Base-by-base conservation (phyloP, 805 yeast species). In the Candida tammaniensis region DNA sequence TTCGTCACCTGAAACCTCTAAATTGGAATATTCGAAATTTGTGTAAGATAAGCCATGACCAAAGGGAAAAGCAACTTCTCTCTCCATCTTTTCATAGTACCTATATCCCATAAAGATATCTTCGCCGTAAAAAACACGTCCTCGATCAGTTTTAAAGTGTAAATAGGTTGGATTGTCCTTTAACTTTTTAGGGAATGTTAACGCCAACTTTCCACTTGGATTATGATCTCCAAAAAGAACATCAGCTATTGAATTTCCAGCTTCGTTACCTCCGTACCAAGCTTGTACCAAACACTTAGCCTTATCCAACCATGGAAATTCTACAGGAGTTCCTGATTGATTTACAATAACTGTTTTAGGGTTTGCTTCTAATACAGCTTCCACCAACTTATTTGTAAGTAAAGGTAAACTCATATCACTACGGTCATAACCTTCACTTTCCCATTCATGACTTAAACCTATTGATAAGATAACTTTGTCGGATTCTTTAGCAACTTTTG, bases 261-360 rank as follows among this genome's bases (percentile, higher is more conserved):
- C 41, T 43, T 58, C 64, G 38, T 53, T 56, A 20, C 64, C 64
- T n/a, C 62, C 62, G 36, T 48, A 58, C 64, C 64, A 58, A 7
- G 63, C 62, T 31, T 58, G 64, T 14, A 58, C 48, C 16, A 58
- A 27, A 17, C 47, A 49, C 19, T 45, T 44, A 8, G 56, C 55
- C 17, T 52, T 37, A 7, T 43, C 17, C 11, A 54, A 22, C 63
- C 61, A 57, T 7, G 64, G 61, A 36, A 58, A 46, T 18, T 52
- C 49, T 12, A 58, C 62, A 2, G 64, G 64, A 3, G 60, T 48
- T 18, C 64, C 64, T 4, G 59, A 50, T 39, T 58, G 64, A 38
- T 57, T 58, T 7, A 58, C 61, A 36, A 58, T 47, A 8, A 57
- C 54, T 10, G 58, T 56, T 22, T 55, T 54, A 18, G 55, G 52